phyloP scores from a whole-genome alignment of 2,329 filamentous ascomycete species.

The Colletotrichum phormii region DNA sequence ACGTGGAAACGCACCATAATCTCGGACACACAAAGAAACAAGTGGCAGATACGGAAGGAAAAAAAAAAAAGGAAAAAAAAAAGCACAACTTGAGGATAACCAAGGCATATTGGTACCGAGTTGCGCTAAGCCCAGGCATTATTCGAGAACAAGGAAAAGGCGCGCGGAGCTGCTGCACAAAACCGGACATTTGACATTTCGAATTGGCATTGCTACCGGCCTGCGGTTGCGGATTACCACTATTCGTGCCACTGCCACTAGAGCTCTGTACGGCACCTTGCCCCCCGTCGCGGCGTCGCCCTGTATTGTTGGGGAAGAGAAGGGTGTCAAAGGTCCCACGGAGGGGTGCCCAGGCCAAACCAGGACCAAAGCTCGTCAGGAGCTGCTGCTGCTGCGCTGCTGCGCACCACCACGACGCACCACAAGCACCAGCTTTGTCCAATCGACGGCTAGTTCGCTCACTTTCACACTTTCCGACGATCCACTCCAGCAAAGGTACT shows the following conservation, averaged over 20 bases:
- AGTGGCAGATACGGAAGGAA: constrained; percentile 2
- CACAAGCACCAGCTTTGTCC: background rate
- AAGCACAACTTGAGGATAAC: background rate
- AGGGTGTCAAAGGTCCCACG: background rate
- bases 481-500: constrained; percentile 16
- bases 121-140: background rate
- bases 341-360: constrained; percentile 11
- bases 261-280: background rate
- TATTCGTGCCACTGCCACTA: background rate
- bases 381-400: background rate
- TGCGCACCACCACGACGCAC: background rate
- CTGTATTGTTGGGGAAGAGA: background rate
- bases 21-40: background rate
- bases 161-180: constrained; percentile 20
- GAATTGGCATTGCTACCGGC: too few species aligned
- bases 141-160: constrained; percentile 22
- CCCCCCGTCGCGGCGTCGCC: background rate
- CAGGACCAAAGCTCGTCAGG: constrained; percentile 1
- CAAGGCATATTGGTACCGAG: background rate
- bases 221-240: background rate
- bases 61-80: too few species aligned
- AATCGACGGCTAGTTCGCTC: constrained; percentile 17
- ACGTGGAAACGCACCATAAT: background rate
- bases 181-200: constrained; percentile 16
- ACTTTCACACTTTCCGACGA: background rate